A percentile compares a stretch with the other conserved stretches of the same genome.
phyloP scores from a whole-genome alignment of 1,284 basidiomycete species.

The Microstroma glucosiphilum region DNA sequence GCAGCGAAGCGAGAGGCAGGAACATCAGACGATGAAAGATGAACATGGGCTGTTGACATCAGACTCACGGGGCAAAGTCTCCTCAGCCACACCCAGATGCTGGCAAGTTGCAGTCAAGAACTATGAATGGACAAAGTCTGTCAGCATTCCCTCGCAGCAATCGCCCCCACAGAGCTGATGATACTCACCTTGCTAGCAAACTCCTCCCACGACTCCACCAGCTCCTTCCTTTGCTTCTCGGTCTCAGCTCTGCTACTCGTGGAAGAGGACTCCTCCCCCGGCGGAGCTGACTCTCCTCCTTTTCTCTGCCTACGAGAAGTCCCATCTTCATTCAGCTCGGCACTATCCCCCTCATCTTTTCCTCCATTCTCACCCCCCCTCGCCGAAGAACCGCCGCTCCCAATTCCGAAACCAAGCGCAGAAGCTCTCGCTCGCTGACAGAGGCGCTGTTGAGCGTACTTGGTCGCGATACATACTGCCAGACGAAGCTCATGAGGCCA shows the following conservation, averaged over 20 bases:
- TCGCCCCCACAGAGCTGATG: too few species aligned
- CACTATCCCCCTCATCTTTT: constrained; percentile 6
- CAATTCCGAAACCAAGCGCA: not conserved
- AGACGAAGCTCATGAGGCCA: constrained; percentile 37
- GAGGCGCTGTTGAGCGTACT: constrained; percentile 29
- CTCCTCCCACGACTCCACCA: constrained; percentile 29
- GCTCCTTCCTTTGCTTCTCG: not conserved
- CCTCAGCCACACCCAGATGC: constrained; percentile 33
- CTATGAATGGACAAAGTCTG: constrained; percentile 13
- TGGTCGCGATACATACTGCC: constrained; percentile 35
- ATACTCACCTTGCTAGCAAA: constrained; percentile 11
- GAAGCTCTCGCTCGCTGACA: constrained; percentile 17
- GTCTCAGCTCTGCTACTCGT: too few species aligned
- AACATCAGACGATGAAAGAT: too few species aligned
- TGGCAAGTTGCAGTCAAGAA: constrained; percentile 43
- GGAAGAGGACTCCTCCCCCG: too few species aligned
- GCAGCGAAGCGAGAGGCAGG: too few species aligned
- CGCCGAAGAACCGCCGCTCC: not conserved
- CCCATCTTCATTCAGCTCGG: constrained; percentile 15
- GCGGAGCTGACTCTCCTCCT: constrained; percentile 8
- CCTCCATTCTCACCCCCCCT: not conserved
- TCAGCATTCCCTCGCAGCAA: too few species aligned
- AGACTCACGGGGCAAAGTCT: constrained; percentile 27
- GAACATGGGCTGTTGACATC: too few species aligned
- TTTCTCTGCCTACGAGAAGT: not conserved